These are phyloP conservation scores for Pelargonium australe DNA, from an alignment of 441 rosid species.

Conservation along the genomic window DNA sequence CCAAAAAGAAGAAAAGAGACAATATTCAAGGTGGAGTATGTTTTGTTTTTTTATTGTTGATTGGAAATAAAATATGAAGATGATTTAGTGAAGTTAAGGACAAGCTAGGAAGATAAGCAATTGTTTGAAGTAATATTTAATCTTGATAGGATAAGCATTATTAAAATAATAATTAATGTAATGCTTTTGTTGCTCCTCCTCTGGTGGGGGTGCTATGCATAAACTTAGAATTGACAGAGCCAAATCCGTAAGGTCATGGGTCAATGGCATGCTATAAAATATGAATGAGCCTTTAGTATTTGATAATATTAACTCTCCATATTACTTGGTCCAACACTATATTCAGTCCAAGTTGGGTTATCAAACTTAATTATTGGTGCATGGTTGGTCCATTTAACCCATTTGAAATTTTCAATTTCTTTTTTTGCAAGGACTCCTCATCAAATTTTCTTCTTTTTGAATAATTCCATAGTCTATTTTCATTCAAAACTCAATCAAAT, in stretches of 20 bases:
- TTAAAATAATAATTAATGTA: no score
- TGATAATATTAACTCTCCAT: not conserved
- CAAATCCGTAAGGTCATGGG: not conserved
- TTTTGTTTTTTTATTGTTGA: no score
- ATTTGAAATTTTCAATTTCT: not conserved
- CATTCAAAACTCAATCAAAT: no score
- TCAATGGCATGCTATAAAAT: not conserved
- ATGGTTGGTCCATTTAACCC: not conserved
- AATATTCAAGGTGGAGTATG: not conserved
- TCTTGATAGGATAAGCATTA: not conserved
- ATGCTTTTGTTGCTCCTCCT: not conserved
- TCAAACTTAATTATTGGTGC: not conserved
- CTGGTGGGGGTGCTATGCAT: not conserved
- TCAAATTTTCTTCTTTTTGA: no score
- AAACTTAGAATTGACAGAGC: not conserved
- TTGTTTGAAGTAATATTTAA: not conserved
- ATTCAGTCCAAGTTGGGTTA: slow-evolving; percentile 2
- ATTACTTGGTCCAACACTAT: not conserved
- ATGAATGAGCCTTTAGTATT: not conserved
- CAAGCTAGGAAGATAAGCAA: not conserved
- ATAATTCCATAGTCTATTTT: no score
- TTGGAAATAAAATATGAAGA: not conserved
- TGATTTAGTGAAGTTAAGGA: not conserved
- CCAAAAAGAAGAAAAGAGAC: not conserved
- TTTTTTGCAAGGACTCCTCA: no score